Conservation (phyloP, 1,284 basidiomycete genomes). For the Trametes sp. region DNA sequence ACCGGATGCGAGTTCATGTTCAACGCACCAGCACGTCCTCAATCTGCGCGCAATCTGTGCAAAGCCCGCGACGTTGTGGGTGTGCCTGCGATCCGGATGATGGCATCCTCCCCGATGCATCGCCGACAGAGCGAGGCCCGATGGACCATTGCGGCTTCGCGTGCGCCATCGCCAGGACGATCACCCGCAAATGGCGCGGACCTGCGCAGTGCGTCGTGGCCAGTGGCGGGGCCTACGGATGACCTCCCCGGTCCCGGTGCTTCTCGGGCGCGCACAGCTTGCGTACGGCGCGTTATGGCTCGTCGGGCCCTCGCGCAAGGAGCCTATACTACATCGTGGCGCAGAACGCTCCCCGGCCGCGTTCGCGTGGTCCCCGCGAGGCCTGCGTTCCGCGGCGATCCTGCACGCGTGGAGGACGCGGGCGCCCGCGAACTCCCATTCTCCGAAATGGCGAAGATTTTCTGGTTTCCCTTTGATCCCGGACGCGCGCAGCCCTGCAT, state of each 20-base stretch:
- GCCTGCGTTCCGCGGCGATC: constrained; percentile 8
- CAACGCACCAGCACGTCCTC: background rate
- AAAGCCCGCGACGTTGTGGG: constrained; percentile 2
- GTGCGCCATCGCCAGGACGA: constrained; percentile 26
- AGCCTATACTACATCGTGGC: constrained; percentile 21
- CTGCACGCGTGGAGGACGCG: background rate
- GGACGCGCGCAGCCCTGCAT: background rate
- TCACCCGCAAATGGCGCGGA: constrained; percentile 23
- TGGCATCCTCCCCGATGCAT: background rate
- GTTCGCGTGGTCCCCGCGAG: background rate
- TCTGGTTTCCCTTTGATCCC: background rate
- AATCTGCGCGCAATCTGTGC: constrained; percentile 6
- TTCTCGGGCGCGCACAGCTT: constrained; percentile 1
- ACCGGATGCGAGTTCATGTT: background rate
- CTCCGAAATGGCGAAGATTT: background rate
- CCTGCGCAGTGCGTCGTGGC: too few relatives aligned
- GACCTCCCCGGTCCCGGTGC: constrained; percentile 29
- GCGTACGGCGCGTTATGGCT: too few relatives aligned
- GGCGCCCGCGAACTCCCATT: constrained; percentile 1
- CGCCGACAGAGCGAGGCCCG: background rate
- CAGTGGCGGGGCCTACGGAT: constrained; percentile 27
- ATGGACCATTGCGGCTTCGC: background rate
- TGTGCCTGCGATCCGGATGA: constrained; percentile 2
- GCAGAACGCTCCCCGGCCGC: constrained; percentile 18
- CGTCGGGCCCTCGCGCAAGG: constrained; percentile 21